Conservation (phyloP, 2,329 filamentous ascomycete genomes). For the Claviceps purpurea region DNA sequence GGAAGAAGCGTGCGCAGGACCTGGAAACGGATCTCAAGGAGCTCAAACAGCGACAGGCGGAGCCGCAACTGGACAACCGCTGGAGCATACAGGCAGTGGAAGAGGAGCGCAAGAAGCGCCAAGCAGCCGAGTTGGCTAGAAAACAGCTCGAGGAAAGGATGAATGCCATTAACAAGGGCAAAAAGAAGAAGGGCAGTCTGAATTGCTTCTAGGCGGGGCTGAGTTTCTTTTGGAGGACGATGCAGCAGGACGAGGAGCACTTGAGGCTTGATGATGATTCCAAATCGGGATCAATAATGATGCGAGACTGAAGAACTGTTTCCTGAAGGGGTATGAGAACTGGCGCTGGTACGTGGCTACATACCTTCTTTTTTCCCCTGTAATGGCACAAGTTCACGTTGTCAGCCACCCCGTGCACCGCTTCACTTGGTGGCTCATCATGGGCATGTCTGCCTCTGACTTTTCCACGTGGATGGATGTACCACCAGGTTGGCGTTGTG, state of each 20-base stretch:
- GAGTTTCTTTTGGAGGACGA: slow-evolving; percentile 8
- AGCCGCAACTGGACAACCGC: slow-evolving; percentile 39
- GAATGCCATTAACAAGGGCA: slow-evolving; percentile 74
- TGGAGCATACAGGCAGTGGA: slow-evolving; percentile 82
- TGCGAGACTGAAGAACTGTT: no score
- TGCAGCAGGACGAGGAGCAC: neutral
- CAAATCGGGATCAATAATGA: neutral
- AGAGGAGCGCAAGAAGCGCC: slow-evolving; percentile 85
- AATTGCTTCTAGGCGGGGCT: slow-evolving; percentile 72
- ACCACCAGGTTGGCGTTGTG: neutral
- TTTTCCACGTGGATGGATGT: neutral
- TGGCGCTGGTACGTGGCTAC: neutral
- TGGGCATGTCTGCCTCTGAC: no score
- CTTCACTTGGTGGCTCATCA: no score
- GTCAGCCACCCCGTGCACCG: no score
- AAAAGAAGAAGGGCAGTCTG: slow-evolving; percentile 90
- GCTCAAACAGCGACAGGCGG: slow-evolving; percentile 37
- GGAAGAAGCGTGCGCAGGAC: slow-evolving; percentile 72
- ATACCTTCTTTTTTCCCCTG: neutral
- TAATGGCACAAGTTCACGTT: no score
- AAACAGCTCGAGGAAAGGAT: slow-evolving; percentile 90
- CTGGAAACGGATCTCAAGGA: slow-evolving; percentile 62
- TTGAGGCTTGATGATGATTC: neutral
- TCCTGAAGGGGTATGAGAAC: neutral
- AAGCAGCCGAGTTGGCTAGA: slow-evolving; percentile 78